These are phyloP conservation scores for Xylariaceae sp. DNA, from an alignment of 2,329 filamentous ascomycete genomes.

Conservation along the genomic window DNA sequence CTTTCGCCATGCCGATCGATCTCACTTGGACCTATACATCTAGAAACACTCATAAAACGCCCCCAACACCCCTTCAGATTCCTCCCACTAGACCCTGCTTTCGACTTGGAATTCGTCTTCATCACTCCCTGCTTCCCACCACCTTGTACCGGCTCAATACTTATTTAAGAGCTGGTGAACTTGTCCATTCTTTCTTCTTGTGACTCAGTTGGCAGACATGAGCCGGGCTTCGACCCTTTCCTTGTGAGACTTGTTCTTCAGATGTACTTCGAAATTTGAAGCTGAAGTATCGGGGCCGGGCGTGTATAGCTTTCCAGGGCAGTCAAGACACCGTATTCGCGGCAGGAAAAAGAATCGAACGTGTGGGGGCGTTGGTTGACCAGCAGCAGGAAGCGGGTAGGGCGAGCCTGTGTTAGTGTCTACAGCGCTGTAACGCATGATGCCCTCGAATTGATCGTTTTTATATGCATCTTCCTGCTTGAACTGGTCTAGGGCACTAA, in stretches of 20 bases:
- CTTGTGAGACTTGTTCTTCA: slow-evolving; percentile 77
- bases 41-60: slow-evolving; percentile 10
- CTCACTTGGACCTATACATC: slow-evolving; percentile 12
- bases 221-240: slow-evolving; percentile 54
- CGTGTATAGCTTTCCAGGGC: slow-evolving; percentile 89
- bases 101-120: no score
- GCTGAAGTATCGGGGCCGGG: slow-evolving; percentile 80
- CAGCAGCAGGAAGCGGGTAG: slow-evolving; percentile 45
- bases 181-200: neutral
- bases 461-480: slow-evolving; percentile 59
- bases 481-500: slow-evolving; percentile 65
- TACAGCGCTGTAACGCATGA: slow-evolving; percentile 85
- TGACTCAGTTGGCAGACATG: slow-evolving; percentile 11
- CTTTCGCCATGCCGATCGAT: slow-evolving; percentile 4
- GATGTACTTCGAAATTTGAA: slow-evolving; percentile 86
- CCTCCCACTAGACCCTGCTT: neutral
- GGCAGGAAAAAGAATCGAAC: slow-evolving; percentile 80
- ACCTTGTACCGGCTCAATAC: neutral
- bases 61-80: neutral
- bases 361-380: slow-evolving; percentile 52
- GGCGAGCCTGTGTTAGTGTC: slow-evolving; percentile 65
- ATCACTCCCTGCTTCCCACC: neutral
- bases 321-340: slow-evolving; percentile 86
- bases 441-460: slow-evolving; percentile 77
- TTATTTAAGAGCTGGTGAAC: neutral